phyloP scores from a whole-genome alignment of 208 protist genomes.

The Vickermania spadyakhi region DNA sequence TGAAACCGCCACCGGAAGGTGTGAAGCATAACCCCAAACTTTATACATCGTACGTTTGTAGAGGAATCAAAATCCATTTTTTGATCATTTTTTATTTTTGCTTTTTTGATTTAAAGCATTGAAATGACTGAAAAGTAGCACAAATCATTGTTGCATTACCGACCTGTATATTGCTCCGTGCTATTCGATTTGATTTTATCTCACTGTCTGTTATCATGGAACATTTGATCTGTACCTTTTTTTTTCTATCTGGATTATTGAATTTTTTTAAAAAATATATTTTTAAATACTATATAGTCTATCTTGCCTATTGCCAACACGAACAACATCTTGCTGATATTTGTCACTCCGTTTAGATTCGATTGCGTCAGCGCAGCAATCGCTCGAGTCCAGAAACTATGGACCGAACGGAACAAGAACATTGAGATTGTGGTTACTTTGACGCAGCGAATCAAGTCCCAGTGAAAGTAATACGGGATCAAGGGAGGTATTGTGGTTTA shows the following conservation, averaged over 20 bases:
- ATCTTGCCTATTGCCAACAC: not conserved
- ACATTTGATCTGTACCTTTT: not conserved
- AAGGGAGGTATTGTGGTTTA: conserved; percentile 35
- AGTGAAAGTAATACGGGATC: conserved; percentile 54
- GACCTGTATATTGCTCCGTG: not conserved
- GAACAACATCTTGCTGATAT: not conserved
- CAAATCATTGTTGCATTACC: not conserved
- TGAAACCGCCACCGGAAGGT: too few relatives aligned
- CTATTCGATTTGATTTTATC: not conserved
- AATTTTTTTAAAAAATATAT: conserved; percentile 2
- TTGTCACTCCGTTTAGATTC: not conserved
- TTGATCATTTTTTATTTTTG: not conserved
- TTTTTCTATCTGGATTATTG: not conserved
- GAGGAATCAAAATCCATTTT: too few relatives aligned
- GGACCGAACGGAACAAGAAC: conserved; percentile 27
- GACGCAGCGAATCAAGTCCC: conserved; percentile 28
- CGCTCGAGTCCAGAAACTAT: conserved; percentile 63
- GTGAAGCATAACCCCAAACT: too few relatives aligned
- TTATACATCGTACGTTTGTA: too few relatives aligned
- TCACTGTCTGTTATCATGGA: not conserved
- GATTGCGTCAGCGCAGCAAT: conserved; percentile 13
- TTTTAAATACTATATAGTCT: not conserved
- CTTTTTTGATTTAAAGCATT: not conserved
- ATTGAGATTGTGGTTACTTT: conserved; percentile 41
- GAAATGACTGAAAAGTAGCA: not conserved